phyloP scores from a whole-genome alignment of 257 asterid genomes.

The Verbena officinalis region DNA sequence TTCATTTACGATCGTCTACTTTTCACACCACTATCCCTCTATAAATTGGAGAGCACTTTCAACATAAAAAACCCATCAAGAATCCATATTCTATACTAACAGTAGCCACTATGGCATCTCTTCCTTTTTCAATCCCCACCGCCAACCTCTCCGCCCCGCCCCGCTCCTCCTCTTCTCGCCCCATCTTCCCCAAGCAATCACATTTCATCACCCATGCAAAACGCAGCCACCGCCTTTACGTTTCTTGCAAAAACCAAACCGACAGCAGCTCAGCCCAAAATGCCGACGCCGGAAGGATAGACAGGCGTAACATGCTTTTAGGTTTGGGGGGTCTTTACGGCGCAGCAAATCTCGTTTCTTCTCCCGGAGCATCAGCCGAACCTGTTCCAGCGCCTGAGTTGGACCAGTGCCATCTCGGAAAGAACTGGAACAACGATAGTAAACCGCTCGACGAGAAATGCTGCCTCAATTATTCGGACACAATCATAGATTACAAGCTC shows the following conservation, averaged over 20 bases:
- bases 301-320: background rate
- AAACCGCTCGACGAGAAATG: background rate
- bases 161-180: background rate
- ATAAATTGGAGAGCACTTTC: no score
- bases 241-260: background rate
- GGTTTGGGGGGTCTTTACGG: background rate
- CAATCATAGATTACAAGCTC: background rate
- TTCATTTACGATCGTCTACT: no score
- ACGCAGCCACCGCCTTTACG: background rate
- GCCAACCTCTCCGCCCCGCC: background rate
- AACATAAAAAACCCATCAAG: no score
- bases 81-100: no score
- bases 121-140: background rate
- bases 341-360: background rate
- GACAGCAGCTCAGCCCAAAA: background rate
- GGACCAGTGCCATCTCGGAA: background rate
- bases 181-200: background rate
- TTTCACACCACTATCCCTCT: no score
- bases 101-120: background rate
- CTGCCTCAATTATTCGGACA: background rate
- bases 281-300: background rate
- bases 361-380: background rate
- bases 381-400: background rate
- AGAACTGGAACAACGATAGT: background rate
- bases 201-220: constrained; percentile 3